phyloP scores from a whole-genome alignment of 176 grass and related monocot genomes.

The Avena eriantha region DNA sequence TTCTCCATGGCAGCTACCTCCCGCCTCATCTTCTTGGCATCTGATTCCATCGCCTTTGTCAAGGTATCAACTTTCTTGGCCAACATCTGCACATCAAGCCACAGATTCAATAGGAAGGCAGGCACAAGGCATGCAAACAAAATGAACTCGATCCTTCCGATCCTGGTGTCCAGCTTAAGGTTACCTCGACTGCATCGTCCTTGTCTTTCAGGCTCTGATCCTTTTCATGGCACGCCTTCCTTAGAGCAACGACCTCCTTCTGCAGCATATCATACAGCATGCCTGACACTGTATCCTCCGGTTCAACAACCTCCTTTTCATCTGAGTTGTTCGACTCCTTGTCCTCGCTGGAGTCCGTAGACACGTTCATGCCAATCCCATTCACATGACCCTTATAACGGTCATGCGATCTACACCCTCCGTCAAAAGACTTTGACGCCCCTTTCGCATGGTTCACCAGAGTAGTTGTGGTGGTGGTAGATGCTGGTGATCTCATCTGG shows the following conservation, averaged over 20 bases:
- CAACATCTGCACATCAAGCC: conserved; percentile 67
- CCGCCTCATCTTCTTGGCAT: conserved; percentile 90
- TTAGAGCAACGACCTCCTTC: conserved; percentile 85
- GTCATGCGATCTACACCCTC: conserved; percentile 69
- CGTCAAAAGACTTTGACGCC: conserved; percentile 92
- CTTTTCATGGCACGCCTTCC: conserved; percentile 88
- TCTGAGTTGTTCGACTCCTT: conserved; percentile 67
- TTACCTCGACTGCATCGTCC: conserved; percentile 95
- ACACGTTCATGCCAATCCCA: conserved; percentile 63
- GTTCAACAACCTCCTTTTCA: conserved; percentile 63
- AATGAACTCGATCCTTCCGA: neutral
- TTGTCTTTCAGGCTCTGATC: conserved; percentile 94
- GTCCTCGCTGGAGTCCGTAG: conserved; percentile 66
- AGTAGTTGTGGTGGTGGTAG: conserved; percentile 71
- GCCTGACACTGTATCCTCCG: conserved; percentile 78
- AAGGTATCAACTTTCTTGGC: conserved; percentile 95
- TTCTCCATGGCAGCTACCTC: conserved; percentile 92
- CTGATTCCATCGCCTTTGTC: conserved; percentile 94
- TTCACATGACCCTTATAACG: conserved; percentile 66
- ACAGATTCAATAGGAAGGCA: conserved; percentile 11
- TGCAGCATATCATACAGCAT: conserved; percentile 93
- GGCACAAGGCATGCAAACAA: neutral
- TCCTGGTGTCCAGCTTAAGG: neutral
- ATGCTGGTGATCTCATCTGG: conserved; percentile 78
- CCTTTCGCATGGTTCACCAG: conserved; percentile 95